A percentile compares a stretch with the other conserved stretches of the same genome.
phyloP scores from a whole-genome alignment of 768 basidiomycete species.

The Boletus tomentosulus region DNA sequence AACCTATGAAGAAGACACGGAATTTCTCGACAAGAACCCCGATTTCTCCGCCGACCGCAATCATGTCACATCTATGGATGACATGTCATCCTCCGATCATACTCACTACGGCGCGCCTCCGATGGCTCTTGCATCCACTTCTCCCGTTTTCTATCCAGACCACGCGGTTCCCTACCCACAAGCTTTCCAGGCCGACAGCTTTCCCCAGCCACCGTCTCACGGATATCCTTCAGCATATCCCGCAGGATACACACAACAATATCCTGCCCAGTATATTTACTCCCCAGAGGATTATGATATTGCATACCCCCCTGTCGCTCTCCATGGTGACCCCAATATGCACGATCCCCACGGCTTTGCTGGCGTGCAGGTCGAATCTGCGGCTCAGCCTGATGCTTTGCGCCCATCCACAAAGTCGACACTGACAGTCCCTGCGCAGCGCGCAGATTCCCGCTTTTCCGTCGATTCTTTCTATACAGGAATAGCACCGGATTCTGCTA shows the following conservation, averaged over 20 bases:
- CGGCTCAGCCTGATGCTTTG: constrained; percentile 8
- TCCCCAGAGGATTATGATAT: constrained; percentile 18
- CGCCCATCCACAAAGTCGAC: constrained; percentile 12
- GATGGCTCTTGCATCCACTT: constrained; percentile 13
- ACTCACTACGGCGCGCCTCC: constrained; percentile 21
- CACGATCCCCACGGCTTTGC: constrained; percentile 13
- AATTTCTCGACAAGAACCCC: constrained; percentile 24
- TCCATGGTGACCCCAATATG: constrained; percentile 3
- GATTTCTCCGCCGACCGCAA: constrained; percentile 7
- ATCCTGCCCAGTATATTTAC: constrained; percentile 24
- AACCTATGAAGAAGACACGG: constrained; percentile 25
- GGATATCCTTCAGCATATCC: constrained; percentile 2
- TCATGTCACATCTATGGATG: constrained; percentile 8
- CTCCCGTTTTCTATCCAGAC: constrained; percentile 22
- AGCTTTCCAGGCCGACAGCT: constrained; percentile 2
- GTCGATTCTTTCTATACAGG: constrained; percentile 30
- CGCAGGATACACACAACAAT: constrained; percentile 8
- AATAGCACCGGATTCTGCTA: constrained; percentile 7
- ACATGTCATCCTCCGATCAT: constrained; percentile 19
- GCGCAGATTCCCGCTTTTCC: constrained; percentile 17
- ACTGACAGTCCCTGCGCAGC: constrained; percentile 3
- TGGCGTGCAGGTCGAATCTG: constrained; percentile 7
- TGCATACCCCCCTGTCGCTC: constrained; percentile 24
- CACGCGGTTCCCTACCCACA: constrained; percentile 12
- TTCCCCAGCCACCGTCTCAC: neutral